Conservation (phyloP, 2,329 filamentous ascomycete genomes). For the Cordyceps pruinosa region DNA sequence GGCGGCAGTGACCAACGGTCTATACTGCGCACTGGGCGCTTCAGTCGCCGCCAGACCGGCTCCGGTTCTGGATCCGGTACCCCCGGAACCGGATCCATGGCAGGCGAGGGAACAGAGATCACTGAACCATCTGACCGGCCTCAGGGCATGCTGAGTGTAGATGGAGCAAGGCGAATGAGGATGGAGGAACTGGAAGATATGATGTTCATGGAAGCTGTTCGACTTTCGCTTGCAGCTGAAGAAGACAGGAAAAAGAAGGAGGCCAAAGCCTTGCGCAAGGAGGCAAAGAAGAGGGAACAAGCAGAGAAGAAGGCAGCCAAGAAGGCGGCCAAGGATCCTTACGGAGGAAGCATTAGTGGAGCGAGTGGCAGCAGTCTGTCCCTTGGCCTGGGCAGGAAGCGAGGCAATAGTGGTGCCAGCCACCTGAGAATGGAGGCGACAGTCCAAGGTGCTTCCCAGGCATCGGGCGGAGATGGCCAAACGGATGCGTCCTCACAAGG, state of each 20-base stretch:
- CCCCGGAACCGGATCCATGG: slow-evolving; percentile 19
- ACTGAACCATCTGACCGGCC: slow-evolving; percentile 20
- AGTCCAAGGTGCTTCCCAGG: slow-evolving; percentile 36
- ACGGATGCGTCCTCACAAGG: slow-evolving; percentile 16
- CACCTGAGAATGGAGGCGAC: slow-evolving; percentile 53
- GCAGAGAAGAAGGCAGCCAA: slow-evolving; percentile 72
- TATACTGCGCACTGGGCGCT: slow-evolving; percentile 40
- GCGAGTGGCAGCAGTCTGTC: slow-evolving; percentile 60
- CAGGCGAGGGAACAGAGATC: slow-evolving; percentile 18
- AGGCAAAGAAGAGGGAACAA: slow-evolving; percentile 79
- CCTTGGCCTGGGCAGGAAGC: slow-evolving; percentile 50
- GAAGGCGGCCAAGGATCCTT: slow-evolving; percentile 42
- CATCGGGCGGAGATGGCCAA: slow-evolving; percentile 17
- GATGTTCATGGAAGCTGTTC: slow-evolving; percentile 97
- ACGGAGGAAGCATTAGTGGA: slow-evolving; percentile 28
- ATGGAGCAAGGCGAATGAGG: slow-evolving; percentile 37
- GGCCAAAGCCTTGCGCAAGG: slow-evolving; percentile 49
- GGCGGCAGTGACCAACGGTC: slow-evolving; percentile 52
- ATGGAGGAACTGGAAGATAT: slow-evolving; percentile 91
- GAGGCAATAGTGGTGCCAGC: slow-evolving; percentile 54
- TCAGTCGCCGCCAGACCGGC: slow-evolving; percentile 48
- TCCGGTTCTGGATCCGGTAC: slow-evolving; percentile 14
- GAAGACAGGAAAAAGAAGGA: slow-evolving; percentile 87
- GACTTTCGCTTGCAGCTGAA: slow-evolving; percentile 83
- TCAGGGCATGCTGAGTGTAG: slow-evolving; percentile 16